Evolutionary conservation across 352 stramenopile genomes (phyloP), one percentile per base, ranked within the genome.

Genomic region (Phytophthora meadii): DNA sequence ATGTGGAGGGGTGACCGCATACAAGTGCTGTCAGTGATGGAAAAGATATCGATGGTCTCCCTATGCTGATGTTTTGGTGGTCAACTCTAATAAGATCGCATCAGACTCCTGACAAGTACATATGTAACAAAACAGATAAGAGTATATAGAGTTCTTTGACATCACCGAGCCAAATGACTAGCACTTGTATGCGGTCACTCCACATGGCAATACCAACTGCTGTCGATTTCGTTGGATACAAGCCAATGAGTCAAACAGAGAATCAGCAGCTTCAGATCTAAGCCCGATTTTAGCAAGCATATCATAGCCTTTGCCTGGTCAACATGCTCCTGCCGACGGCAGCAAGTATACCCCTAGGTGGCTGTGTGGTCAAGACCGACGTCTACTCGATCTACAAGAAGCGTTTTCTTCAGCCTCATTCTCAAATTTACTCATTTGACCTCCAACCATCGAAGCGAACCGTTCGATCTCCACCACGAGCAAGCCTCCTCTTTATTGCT

Each of bases 301-400:
- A 4, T 9, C 9, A 40, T 40, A 40, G 34, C 34, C 34, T 40
- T 40, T 22, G 0, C 36, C 36, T 42, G 36, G 36, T 17, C 36
- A 42, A 42, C 36, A 7, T 15, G 0, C 36, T 22, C 0, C 30
- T 42, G 9, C 36, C 36, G 14, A 41, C 6, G 8, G 30, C 8
- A 34, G 30, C 30, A 11, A 17, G 12, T 17, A 9, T 17, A 17
- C 15, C 8, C 27, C 36, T 7, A 42, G 36, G 3, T 11, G 14
- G 1, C 36, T 17, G 4, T 42, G 14, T 42, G 36, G 15, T 17
- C 36, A 17, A 4, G 36, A 42, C 36, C 36, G 11, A 22, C 36
- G 12, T 42, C 4, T 17, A 68, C 15, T 69, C 57, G 37, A 74
- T 56, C 32, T n/a, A 27, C 44, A 15, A 34, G 24, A 14, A 25